Percentiles rank a stretch among this genome's conserved stretches.
phyloP scores from a whole-genome alignment of 805 yeast genomes.

The Isabelozyma rhagii region DNA sequence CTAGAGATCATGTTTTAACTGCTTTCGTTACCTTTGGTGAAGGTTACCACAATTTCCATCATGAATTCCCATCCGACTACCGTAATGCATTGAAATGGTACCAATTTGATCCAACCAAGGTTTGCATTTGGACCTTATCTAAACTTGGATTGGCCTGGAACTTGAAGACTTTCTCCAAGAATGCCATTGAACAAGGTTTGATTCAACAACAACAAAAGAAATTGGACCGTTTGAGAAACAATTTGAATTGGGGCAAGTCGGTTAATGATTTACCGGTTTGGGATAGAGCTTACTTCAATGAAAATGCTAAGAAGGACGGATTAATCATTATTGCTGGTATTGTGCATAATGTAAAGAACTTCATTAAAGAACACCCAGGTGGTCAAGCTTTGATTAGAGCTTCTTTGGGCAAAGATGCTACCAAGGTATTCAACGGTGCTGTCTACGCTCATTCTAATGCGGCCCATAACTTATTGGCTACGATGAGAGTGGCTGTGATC shows the following conservation, averaged over 20 bases:
- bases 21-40: slow-evolving; percentile 86
- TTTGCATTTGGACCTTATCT: slow-evolving; percentile 55
- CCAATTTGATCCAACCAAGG: slow-evolving; percentile 82
- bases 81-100: slow-evolving; percentile 86
- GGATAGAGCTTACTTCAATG: slow-evolving; percentile 61
- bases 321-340: slow-evolving; percentile 73
- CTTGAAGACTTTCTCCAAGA: slow-evolving; percentile 72
- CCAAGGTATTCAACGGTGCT: slow-evolving; percentile 82
- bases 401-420: slow-evolving; percentile 77
- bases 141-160: slow-evolving; percentile 69
- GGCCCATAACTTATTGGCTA: slow-evolving; percentile 77
- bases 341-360: slow-evolving; percentile 69
- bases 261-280: slow-evolving; percentile 67
- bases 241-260: slow-evolving; percentile 74
- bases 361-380: slow-evolving; percentile 80
- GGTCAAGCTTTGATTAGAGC: slow-evolving; percentile 71
- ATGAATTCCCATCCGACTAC: slow-evolving; percentile 86
- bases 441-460: slow-evolving; percentile 85
- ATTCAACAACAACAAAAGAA: slow-evolving; percentile 83
- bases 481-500: slow-evolving; percentile 78
- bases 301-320: slow-evolving; percentile 51
- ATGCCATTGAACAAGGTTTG: slow-evolving; percentile 79
- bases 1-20: slow-evolving; percentile 77
- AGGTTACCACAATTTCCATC: slow-evolving; percentile 89
- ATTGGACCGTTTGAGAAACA: slow-evolving; percentile 57